A percentile compares a stretch with the other conserved stretches of the same genome.
Evolutionary conservation across 1,284 basidiomycete species (phyloP).

Genomic region (Ceratobasidium sp.): DNA sequence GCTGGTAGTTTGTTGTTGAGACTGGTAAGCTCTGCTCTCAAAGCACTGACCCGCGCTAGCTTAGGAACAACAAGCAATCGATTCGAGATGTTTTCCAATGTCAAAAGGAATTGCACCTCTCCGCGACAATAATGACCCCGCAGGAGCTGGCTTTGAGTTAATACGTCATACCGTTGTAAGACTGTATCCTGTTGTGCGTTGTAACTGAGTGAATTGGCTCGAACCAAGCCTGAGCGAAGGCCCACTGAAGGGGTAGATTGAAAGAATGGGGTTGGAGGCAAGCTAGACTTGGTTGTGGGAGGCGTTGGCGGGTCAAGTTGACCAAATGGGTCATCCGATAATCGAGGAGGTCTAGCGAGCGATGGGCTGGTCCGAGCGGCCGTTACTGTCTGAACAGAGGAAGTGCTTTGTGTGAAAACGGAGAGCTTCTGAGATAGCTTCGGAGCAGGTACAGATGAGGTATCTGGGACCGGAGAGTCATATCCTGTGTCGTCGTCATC

Average conservation of each 20-base stretch:
- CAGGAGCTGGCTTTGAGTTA: conserved; percentile 80
- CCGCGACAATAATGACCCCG: conserved; percentile 92
- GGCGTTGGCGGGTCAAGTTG: conserved; percentile 68
- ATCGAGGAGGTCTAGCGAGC: conserved; percentile 63
- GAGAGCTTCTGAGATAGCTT: conserved; percentile 48
- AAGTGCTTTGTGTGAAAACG: conserved; percentile 33
- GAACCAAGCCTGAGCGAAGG: conserved; percentile 62
- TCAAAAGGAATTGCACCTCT: conserved; percentile 91
- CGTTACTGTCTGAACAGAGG: conserved; percentile 57
- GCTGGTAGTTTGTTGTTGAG: conserved; percentile 97
- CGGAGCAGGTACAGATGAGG: conserved; percentile 21
- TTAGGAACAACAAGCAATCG: conserved; percentile 92
- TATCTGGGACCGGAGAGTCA: conserved; percentile 42
- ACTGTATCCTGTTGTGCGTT: conserved; percentile 64
- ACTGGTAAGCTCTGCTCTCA: conserved; percentile 95
- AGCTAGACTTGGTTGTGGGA: conserved; percentile 49
- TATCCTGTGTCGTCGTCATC: conserved; percentile 56
- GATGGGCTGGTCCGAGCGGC: conserved; percentile 79
- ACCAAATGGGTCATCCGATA: conserved; percentile 77
- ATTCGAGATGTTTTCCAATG: conserved; percentile 94
- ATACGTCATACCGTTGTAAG: conserved; percentile 74
- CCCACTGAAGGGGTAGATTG: conserved; percentile 63
- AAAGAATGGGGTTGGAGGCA: conserved; percentile 50
- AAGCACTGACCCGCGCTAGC: conserved; percentile 92
- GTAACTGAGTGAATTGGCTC: conserved; percentile 69